Conservation (phyloP, 2,329 filamentous ascomycete genomes). For the Nigrospora osmanthi region DNA sequence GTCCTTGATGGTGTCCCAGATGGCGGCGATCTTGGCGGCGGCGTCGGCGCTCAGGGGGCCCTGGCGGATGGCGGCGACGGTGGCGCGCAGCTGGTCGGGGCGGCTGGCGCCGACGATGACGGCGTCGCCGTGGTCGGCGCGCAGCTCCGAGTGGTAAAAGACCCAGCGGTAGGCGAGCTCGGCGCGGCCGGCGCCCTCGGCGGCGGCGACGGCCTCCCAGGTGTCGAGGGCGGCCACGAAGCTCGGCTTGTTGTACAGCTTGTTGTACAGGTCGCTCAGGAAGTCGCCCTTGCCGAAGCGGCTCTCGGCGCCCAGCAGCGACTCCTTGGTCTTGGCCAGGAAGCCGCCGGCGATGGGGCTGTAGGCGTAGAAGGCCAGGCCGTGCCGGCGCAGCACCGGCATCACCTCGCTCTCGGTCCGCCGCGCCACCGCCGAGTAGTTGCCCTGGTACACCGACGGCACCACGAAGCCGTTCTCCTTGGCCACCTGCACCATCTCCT, state of each 20-base stretch:
- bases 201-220: neutral
- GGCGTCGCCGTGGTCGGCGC: slow-evolving; percentile 1
- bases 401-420: slow-evolving; percentile 32
- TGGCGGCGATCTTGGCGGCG: neutral
- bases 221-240: slow-evolving; percentile 5
- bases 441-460: slow-evolving; percentile 38
- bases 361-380: slow-evolving; percentile 35
- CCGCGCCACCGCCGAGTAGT: slow-evolving; percentile 37
- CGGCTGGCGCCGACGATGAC: slow-evolving; percentile 3
- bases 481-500: slow-evolving; percentile 32
- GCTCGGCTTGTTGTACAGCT: slow-evolving; percentile 2
- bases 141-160: slow-evolving; percentile 1
- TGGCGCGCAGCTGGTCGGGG: slow-evolving; percentile 1
- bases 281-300: slow-evolving; percentile 1
- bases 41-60: neutral
- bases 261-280: neutral
- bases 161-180: slow-evolving; percentile 5
- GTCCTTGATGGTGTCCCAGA: neutral
- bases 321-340: slow-evolving; percentile 1
- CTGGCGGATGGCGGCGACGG: neutral
- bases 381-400: slow-evolving; percentile 29
- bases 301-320: slow-evolving; percentile 1
- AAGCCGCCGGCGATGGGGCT: slow-evolving; percentile 15
- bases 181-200: slow-evolving; percentile 1
- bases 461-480: slow-evolving; percentile 29